These are phyloP conservation scores for Didymella lethalis DNA, from an alignment of 2,329 filamentous ascomycete genomes.

Conservation along the genomic window DNA sequence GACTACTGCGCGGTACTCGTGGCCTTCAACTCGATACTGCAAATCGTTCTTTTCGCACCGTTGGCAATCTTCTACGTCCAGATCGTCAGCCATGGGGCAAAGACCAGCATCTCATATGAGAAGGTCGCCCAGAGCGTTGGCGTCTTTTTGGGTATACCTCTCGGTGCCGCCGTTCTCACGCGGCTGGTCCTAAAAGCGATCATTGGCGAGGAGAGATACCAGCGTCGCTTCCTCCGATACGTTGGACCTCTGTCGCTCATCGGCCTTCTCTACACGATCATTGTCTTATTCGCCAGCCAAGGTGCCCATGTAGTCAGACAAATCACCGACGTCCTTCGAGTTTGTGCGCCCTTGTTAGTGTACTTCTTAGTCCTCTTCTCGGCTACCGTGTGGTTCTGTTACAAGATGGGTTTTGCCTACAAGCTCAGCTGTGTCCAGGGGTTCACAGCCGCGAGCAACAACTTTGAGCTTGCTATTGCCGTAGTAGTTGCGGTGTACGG, in stretches of 20 bases:
- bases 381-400: slow-evolving; percentile 68
- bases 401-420: slow-evolving; percentile 77
- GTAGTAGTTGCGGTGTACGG: slow-evolving; percentile 86
- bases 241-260: slow-evolving; percentile 78
- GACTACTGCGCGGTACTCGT: slow-evolving; percentile 78
- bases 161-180: slow-evolving; percentile 80
- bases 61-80: slow-evolving; percentile 64
- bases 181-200: slow-evolving; percentile 67
- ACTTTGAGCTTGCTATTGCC: slow-evolving; percentile 91
- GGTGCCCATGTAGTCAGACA: slow-evolving; percentile 82
- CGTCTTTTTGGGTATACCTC: slow-evolving; percentile 82
- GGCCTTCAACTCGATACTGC: slow-evolving; percentile 58
- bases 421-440: slow-evolving; percentile 76
- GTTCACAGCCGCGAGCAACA: slow-evolving; percentile 91
- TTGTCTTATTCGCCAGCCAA: slow-evolving; percentile 85
- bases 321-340: slow-evolving; percentile 81
- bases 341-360: slow-evolving; percentile 80
- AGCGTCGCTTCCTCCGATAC: slow-evolving; percentile 72
- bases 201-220: slow-evolving; percentile 68
- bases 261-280: slow-evolving; percentile 84
- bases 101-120: slow-evolving; percentile 63
- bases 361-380: slow-evolving; percentile 83
- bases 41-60: slow-evolving; percentile 59
- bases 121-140: slow-evolving; percentile 81
- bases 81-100: slow-evolving; percentile 66